These are phyloP conservation scores for Aeschynomene evenia DNA, from an alignment of 306 rosid species.

Conservation along the genomic window DNA sequence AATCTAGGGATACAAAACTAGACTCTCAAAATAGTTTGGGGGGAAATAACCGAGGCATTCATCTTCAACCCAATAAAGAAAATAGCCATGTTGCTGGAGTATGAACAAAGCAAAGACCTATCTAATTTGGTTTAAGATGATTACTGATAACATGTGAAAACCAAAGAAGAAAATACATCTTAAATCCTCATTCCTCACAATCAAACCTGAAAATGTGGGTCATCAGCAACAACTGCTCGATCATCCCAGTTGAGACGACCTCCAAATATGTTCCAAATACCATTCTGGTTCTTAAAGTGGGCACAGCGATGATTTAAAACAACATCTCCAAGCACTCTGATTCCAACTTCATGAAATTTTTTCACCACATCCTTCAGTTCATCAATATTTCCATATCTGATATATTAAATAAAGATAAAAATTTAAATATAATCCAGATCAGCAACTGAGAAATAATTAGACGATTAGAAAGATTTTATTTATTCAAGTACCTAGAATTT, in stretches of 20 bases:
- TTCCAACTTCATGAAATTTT: slow-evolving; percentile 60
- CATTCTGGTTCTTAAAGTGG: slow-evolving; percentile 70
- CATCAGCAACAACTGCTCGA: slow-evolving; percentile 94
- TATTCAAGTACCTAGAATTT: slow-evolving; percentile 71
- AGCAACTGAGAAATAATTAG: neutral
- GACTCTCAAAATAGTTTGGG: too few species aligned
- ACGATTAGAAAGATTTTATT: slow-evolving; percentile 18
- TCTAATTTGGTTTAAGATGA: slow-evolving; percentile 3
- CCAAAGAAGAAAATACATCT: neutral
- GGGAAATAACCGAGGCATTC: too few species aligned
- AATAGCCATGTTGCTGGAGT: neutral
- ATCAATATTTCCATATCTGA: slow-evolving; percentile 83
- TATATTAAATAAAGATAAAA: slow-evolving; percentile 1
- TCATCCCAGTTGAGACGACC: slow-evolving; percentile 96
- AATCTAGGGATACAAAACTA: too few species aligned
- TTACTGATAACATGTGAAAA: neutral
- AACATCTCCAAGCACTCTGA: slow-evolving; percentile 89
- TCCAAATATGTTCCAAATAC: slow-evolving; percentile 95
- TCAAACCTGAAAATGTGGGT: slow-evolving; percentile 97
- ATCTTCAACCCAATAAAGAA: neutral
- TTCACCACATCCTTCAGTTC: slow-evolving; percentile 81
- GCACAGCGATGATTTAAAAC: slow-evolving; percentile 99
- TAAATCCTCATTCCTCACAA: neutral
- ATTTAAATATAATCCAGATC: neutral
- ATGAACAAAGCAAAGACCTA: neutral